Conservation (phyloP, 163 green algal genomes). For the Chlorella variabilis region DNA sequence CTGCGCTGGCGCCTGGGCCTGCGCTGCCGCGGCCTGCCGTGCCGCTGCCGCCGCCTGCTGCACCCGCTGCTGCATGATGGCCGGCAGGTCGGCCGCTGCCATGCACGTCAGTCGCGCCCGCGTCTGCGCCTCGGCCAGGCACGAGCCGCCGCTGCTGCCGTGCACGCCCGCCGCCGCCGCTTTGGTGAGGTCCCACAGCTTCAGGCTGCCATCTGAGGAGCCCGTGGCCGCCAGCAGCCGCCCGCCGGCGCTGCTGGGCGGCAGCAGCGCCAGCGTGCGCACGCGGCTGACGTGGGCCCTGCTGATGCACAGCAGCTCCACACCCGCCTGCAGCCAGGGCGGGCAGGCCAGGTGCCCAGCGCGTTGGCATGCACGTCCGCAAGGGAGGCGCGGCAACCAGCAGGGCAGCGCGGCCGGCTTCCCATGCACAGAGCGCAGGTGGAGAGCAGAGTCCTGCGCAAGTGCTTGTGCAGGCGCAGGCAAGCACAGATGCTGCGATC, state of each 20-base stretch:
- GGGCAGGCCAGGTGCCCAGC: not conserved
- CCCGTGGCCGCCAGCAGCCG: constrained; percentile 48
- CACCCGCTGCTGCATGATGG: constrained; percentile 28
- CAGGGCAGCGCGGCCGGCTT: not conserved
- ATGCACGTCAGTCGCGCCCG: constrained; percentile 47
- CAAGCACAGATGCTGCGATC: too few species aligned
- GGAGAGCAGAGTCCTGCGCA: not conserved
- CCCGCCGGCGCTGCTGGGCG: not conserved
- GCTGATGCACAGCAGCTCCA: constrained; percentile 25
- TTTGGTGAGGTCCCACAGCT: constrained; percentile 62
- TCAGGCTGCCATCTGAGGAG: constrained; percentile 70
- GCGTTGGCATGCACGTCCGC: not conserved
- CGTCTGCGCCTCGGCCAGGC: constrained; percentile 36
- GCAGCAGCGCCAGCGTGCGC: constrained; percentile 48
- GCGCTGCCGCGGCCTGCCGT: not conserved
- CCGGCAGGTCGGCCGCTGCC: constrained; percentile 8
- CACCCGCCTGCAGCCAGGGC: not conserved
- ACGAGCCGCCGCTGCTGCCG: constrained; percentile 10
- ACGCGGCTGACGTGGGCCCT: constrained; percentile 63
- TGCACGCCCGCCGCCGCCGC: constrained; percentile 11
- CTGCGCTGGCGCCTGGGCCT: not conserved
- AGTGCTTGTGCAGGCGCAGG: not conserved
- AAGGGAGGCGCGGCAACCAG: not conserved
- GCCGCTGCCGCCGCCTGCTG: constrained; percentile 10
- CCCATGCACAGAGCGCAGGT: too few species aligned